Evolutionary conservation across 805 yeast genomes (phyloP), one percentile per base, ranked within the genome.

Genomic region (Sugiyamaella chiloensis): DNA sequence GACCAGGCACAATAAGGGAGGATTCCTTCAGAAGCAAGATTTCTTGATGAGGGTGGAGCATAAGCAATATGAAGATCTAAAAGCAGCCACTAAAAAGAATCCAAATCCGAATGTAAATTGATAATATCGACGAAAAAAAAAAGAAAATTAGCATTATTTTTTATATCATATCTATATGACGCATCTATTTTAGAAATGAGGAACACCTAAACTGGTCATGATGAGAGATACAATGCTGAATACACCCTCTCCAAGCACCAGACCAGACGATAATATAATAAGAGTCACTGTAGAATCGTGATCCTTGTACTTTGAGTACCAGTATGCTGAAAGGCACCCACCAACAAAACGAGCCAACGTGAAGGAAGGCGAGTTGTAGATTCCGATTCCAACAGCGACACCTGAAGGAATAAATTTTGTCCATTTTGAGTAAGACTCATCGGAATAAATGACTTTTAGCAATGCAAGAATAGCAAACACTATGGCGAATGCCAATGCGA

Each of bases 331-430:
- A 27, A 80, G 60, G 2, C 85, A 56, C 2, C 99, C 99, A 7
- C 99, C 99, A 19, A 88, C 52, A 62, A 93, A 91, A 57, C 99
- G 73, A 1, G 98, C 98, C 40, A 91, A 71, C 0, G 98, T 93
- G 67, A 91, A 93, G 41, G 88, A 83, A 2, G 99, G 98, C 0
- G 90, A 76, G 63, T 93, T 93, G 65, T 91, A 93, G 52, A 91
- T 88, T 14, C 99, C 98, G 44, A 91, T 85, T 1, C 99, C 99
- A 14, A 90, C 96, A 2, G 99, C 97, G 23, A 93, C 95, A 9
- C 99, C 99, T 19, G 88, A 83, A 0, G 99, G 99, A 23, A 91
- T 67, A 68, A 76, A 87, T 1, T 73, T 67, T 48, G 60, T 52
- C 60, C 55, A 58, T 29, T 44, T 37, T 7, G 36, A 26, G 16